Conservation (phyloP, 352 stramenopile genomes). For the Bremia lactucae region DNA sequence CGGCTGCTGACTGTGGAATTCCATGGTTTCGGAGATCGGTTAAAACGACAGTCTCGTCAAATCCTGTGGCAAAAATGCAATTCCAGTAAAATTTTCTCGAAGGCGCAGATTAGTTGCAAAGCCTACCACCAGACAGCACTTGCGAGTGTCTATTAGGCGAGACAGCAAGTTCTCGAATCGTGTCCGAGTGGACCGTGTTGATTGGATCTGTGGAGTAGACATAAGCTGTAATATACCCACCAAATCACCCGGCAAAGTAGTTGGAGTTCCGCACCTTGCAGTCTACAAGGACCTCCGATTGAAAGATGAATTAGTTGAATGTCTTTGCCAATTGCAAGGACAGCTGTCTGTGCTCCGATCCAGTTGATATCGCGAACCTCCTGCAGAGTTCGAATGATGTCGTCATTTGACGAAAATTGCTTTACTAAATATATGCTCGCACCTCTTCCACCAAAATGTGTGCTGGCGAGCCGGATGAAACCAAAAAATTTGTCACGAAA, state of each 20-base stretch:
- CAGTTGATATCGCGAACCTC: slow-evolving; percentile 68
- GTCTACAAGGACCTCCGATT: slow-evolving; percentile 13
- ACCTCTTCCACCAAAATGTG: slow-evolving; percentile 38
- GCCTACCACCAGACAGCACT: slow-evolving; percentile 35
- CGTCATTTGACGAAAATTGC: background rate
- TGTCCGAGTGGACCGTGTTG: slow-evolving; percentile 48
- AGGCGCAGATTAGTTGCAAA: slow-evolving; percentile 3
- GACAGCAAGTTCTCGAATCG: slow-evolving; percentile 63
- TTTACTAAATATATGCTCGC: background rate
- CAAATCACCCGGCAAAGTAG: background rate
- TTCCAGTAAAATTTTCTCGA: too few species aligned
- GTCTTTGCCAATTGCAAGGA: slow-evolving; percentile 57
- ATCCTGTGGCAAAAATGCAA: slow-evolving; percentile 33
- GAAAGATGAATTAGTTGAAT: slow-evolving; percentile 44
- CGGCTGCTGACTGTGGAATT: slow-evolving; percentile 21
- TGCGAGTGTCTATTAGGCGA: slow-evolving; percentile 12
- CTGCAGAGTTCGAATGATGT: slow-evolving; percentile 18
- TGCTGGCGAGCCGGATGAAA: slow-evolving; percentile 7
- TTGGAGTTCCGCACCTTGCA: slow-evolving; percentile 22
- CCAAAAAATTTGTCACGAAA: slow-evolving; percentile 46
- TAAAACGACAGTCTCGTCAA: slow-evolving; percentile 73
- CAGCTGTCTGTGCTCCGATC: slow-evolving; percentile 32
- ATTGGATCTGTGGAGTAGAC: slow-evolving; percentile 29
- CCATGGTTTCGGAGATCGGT: slow-evolving; percentile 39
- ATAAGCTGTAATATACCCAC: background rate